Evolutionary conservation across 306 rosid species (phyloP), one percentile per base, ranked within the genome.

Genomic region (Rosa rugosa): DNA sequence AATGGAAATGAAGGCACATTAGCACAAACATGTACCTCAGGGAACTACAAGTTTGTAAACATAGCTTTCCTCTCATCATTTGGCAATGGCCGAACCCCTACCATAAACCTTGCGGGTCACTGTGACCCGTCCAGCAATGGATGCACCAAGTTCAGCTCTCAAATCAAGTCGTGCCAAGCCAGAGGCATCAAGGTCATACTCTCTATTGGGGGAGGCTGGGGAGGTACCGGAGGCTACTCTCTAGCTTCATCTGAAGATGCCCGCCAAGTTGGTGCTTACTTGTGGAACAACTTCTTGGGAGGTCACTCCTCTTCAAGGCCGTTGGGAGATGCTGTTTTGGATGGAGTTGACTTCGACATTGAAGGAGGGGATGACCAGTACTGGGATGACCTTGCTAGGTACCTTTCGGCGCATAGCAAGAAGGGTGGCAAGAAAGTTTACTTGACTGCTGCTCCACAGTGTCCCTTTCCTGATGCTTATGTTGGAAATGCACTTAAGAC

Each of bases 171-270:
- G 6, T 85, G 88, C 38, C 86, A 82, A 67, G 73, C 22, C 11
- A 51, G 53, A 40, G 75, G 77, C 40, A 72, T 76, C 76, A 85
- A 70, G 63, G 81, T 81, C 38, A 46, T 81, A 53, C 82, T 82
- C 5, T 85, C 84, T 23, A 76, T 82, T 27, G 88, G 86, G 51
- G 86, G 86, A 80, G 82, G 78, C n/a, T 34, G 60, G 72, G 57
- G 57, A 51, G 57, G 36, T 31, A 31, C 36, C 36, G 36, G 57
- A 6, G 51, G n/a, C 9, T 82, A 79, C 25, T 38, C 74, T 31
- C 84, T 54, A 54, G 22, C 73, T 67, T 84, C 87, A 13, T 11
- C 79, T 4, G 80, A 63, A 6, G 82, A 80, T 77, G 87, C 84
- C 11, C 34, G 27, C 27, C 31, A 80, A 7, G n/a, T 80, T 44